phyloP scores from a whole-genome alignment of 2,329 filamentous ascomycete species.

The Cytospora schulzeri region DNA sequence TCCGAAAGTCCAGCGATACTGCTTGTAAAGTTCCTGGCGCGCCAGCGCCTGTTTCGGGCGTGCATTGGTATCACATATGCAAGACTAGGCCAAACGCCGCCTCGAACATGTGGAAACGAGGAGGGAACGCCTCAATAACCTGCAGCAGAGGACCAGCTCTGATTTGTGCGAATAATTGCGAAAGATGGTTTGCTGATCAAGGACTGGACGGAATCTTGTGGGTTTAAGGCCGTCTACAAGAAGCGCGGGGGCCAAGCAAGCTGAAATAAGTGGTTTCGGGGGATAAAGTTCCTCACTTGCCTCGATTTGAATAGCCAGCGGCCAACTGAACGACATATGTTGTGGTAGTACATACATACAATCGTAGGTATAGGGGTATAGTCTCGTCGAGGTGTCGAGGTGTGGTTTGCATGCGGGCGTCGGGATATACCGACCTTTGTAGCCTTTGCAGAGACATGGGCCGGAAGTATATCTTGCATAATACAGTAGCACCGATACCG shows the following conservation, averaged over 20 bases:
- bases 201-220: not conserved
- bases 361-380: not conserved
- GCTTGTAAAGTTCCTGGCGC: not conserved
- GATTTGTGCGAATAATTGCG: not conserved
- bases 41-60: not conserved
- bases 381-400: too few relatives aligned
- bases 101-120: not conserved
- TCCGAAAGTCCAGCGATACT: not conserved
- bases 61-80: slow-evolving; percentile 1
- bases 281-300: not conserved
- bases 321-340: too few relatives aligned
- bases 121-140: not conserved
- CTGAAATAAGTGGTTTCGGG: not conserved
- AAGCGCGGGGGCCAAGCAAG: not conserved
- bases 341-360: too few relatives aligned
- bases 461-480: not conserved
- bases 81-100: not conserved
- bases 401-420: not conserved
- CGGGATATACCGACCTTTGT: not conserved
- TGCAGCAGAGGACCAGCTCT: not conserved
- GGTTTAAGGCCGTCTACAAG: not conserved
- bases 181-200: not conserved
- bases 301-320: too few relatives aligned
- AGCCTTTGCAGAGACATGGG: not conserved
- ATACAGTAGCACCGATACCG: not conserved